A percentile compares a stretch with the other conserved stretches of the same genome.
Conservation (phyloP, 2,329 filamentous ascomycete species). For the Stachybotrys echinatus region DNA sequence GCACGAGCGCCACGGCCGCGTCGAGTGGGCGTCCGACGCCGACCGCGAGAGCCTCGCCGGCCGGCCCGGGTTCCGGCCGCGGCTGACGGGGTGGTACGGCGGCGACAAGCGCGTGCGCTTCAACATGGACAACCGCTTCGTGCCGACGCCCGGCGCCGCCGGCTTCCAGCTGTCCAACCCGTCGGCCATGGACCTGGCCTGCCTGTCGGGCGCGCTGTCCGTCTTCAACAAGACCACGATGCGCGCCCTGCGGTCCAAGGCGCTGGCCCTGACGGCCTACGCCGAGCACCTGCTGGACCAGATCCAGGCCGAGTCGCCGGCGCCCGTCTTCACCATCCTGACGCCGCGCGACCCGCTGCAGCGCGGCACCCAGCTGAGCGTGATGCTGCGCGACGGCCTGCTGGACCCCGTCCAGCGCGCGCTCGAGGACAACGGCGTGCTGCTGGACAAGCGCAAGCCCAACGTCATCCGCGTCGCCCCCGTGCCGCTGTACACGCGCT, state of each 20-base stretch:
- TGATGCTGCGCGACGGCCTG: slow-evolving; percentile 62
- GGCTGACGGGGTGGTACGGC: slow-evolving; percentile 84
- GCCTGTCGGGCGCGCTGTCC: slow-evolving; percentile 66
- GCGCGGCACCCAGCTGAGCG: slow-evolving; percentile 74
- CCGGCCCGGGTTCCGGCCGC: slow-evolving; percentile 47
- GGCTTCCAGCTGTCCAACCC: slow-evolving; percentile 84
- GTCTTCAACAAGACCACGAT: slow-evolving; percentile 72
- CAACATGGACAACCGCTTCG: slow-evolving; percentile 76
- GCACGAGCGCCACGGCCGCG: slow-evolving; percentile 65
- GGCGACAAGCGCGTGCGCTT: slow-evolving; percentile 72
- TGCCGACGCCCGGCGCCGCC: slow-evolving; percentile 69
- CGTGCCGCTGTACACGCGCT: slow-evolving; percentile 78
- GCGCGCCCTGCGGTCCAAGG: slow-evolving; percentile 62
- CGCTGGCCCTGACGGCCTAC: slow-evolving; percentile 69
- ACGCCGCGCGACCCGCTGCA: slow-evolving; percentile 64
- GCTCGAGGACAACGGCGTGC: slow-evolving; percentile 63
- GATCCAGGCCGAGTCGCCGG: slow-evolving; percentile 28
- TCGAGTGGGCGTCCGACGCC: slow-evolving; percentile 24
- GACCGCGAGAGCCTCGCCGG: slow-evolving; percentile 25
- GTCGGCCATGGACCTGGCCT: slow-evolving; percentile 71
- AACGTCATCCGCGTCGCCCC: slow-evolving; percentile 82
- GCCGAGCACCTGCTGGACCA: slow-evolving; percentile 60
- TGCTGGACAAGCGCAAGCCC: slow-evolving; percentile 80
- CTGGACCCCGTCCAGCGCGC: slow-evolving; percentile 62
- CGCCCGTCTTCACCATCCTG: slow-evolving; percentile 53